Base-by-base conservation (phyloP, 2,329 filamentous ascomycete genomes). In the Epichloe uncinata region DNA sequence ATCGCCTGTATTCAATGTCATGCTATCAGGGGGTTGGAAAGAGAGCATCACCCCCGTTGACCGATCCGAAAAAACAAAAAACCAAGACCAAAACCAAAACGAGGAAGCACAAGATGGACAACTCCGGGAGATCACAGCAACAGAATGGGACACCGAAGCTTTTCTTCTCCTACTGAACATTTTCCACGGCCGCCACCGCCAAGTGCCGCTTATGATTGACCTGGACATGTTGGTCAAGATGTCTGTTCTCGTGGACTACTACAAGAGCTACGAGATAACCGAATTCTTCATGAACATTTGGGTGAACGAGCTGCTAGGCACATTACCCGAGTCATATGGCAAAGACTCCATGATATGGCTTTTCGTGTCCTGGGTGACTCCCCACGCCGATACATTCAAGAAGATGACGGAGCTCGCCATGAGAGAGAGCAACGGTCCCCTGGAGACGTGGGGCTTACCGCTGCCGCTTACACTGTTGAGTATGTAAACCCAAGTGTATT, bases 221-320 rank as follows among this genome's bases (percentile, higher is more conserved):
- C 55, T 74, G 3, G 65, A 72, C 9, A 58, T 62, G 9, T 60
- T 76, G 9, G 65, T 64, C 11, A 67, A 70, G 45, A 60, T 75
- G 2, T 68, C 69, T 6, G 60, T 68, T 2, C 57, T 75, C 12
- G 65, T 71, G 3, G 67, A 73, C 52, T 66, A 66, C 35, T 71
- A 71, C 53, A 58, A 64, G 45, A 69, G 70, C 54, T 56, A 63
- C 6, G 69, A 73, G 45, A 65, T 66, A 0, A 63, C 72, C 0
- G 64, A 72, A 36, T 53, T 66, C 0, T 71, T 70, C 12, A 16
- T 3, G 5, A 20, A 16, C 2, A 7, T 9, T 20, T 45, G 42
- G 42, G 9, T 35, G 12, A 7, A 16, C 4, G 0, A 36, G 2
- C 11, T 45, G 2, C 16, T 12, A 3, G 13, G 8, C 6, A 45